Evolutionary conservation across 1,284 basidiomycete species (phyloP).

Genomic region (Ustilago sp.): DNA sequence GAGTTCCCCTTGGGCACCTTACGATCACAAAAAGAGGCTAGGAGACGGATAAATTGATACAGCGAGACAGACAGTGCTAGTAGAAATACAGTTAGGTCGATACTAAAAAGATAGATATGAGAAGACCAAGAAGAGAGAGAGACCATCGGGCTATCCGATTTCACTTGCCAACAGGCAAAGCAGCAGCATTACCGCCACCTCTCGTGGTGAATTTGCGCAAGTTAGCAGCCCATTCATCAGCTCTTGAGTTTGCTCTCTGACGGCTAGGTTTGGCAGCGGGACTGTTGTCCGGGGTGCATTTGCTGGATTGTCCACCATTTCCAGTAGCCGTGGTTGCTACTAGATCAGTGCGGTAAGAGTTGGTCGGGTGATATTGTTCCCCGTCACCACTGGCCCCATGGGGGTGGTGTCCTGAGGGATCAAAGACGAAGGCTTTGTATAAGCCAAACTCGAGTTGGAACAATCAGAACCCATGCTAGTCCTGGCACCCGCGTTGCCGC

Average conservation of each 20-base stretch:
- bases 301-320: constrained; percentile 1
- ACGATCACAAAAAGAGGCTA: neutral
- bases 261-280: constrained; percentile 10
- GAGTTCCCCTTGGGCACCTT: neutral
- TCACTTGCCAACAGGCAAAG: constrained; percentile 16
- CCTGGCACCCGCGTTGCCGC: neutral
- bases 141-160: neutral
- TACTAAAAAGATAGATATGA: neutral
- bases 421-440: constrained; percentile 45
- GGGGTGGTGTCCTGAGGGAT: neutral
- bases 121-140: neutral
- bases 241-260: constrained; percentile 36
- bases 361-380: constrained; percentile 46
- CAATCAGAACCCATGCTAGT: constrained; percentile 26
- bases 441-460: constrained; percentile 39
- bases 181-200: neutral
- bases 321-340: constrained; percentile 3
- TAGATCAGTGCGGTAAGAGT: constrained; percentile 35
- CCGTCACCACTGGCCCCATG: neutral
- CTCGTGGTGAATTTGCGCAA: constrained; percentile 21
- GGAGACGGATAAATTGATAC: constrained; percentile 14
- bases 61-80: neutral
- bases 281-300: constrained; percentile 38
- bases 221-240: constrained; percentile 49
- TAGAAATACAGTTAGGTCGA: constrained; percentile 12